Conservation (phyloP, 192 early-diverging fungal species). For the Mortierella alpina region DNA sequence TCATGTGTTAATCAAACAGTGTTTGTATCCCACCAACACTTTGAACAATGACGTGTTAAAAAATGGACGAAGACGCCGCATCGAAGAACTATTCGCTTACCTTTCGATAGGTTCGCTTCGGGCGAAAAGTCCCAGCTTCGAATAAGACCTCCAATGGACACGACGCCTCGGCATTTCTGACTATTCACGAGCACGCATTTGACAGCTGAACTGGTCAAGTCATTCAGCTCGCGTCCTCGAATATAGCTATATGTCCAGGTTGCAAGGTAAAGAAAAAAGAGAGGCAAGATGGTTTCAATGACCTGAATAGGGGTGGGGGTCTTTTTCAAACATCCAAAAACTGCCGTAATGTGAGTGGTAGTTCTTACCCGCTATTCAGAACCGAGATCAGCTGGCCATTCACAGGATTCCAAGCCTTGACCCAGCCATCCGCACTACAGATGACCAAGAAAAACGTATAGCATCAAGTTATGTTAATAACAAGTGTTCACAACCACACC, state of each 20-base stretch:
- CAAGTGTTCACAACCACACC: background rate
- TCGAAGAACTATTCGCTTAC: background rate
- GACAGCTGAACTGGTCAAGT: constrained; percentile 1
- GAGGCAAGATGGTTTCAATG: background rate
- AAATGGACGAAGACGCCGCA: background rate
- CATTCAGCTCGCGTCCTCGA: constrained; percentile 22
- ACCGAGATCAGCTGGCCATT: constrained; percentile 58
- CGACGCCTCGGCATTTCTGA: constrained; percentile 54
- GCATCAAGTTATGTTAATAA: background rate
- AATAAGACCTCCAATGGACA: constrained; percentile 59
- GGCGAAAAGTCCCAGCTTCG: constrained; percentile 70
- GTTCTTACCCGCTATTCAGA: constrained; percentile 48
- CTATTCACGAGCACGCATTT: constrained; percentile 50
- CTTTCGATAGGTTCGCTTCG: constrained; percentile 44
- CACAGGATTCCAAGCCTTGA: constrained; percentile 65
- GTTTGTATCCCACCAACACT: background rate
- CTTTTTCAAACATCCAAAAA: background rate
- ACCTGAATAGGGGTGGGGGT: no score
- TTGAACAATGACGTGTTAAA: no score
- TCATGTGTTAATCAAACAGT: background rate
- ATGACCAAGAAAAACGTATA: background rate
- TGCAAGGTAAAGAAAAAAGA: background rate
- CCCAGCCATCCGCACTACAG: constrained; percentile 65
- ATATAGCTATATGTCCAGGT: constrained; percentile 25
- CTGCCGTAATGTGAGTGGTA: background rate